Evolutionary conservation across 768 basidiomycete genomes (phyloP), one percentile per base, ranked within the genome.

Genomic region (Hypholoma fasciculare): DNA sequence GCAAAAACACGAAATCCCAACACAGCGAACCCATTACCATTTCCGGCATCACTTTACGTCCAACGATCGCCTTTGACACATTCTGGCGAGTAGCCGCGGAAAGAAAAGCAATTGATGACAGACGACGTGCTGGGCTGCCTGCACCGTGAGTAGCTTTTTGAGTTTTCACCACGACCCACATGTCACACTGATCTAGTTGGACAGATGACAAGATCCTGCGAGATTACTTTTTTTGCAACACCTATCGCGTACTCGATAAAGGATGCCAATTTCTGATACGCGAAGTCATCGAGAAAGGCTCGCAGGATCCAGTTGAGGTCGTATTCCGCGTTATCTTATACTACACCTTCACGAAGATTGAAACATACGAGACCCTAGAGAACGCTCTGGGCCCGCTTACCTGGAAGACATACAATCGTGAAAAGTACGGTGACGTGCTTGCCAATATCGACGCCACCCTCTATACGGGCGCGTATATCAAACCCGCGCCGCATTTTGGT

Each of bases 381-480:
- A 56, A 69, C 8, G 67, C 80, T 3, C 74, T 91, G 20, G 82
- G 86, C 14, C 76, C 80, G 13, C 76, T 87, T 50, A 88, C 81
- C 39, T 92, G 87, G 88, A 65, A 72, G 48, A 71, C 72, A 14
- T 93, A 85, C 64, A 69, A 82, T 56, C 77, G 83, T 20, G 62
- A 71, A 13, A 66, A 73, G 16, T 93, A 92, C 60, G 72, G 77
- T 55, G 65, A 62, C 0, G 83, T 89, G 20, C 80, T 92, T 20
- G 71, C 69, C 20, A 58, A 65, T 16, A 59, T 60, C 17, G 77
- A 79, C 12, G 63, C 68, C 39, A 48, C 76, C n/a, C 75, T 92
- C n/a, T 92, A 90, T 67, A 86, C 86, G 2, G 76, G 78, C 16
- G 82, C 89, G 38, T 93, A 87, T 74, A 84, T 87, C 67, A 88